Evolutionary conservation across 2,329 filamentous ascomycete species (phyloP).

Genomic region (Fusarium setosum): DNA sequence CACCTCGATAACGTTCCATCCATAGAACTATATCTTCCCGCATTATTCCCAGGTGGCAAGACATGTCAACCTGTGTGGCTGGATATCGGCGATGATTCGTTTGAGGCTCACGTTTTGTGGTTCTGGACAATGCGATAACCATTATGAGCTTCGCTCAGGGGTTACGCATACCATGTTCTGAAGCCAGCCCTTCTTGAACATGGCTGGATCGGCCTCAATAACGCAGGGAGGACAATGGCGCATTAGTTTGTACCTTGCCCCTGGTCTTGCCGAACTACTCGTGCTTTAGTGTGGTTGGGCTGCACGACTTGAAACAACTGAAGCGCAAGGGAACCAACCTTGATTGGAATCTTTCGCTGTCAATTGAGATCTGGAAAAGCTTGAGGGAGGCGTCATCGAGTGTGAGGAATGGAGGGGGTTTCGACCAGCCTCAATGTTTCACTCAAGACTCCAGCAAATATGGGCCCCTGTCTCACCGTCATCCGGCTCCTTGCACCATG

Average conservation of each 20-base stretch:
- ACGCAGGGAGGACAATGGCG: conserved; percentile 18
- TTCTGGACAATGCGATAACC: not conserved
- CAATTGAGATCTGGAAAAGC: conserved; percentile 1
- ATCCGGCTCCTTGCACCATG: not conserved
- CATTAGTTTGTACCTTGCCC: not conserved
- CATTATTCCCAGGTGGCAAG: conserved; percentile 29
- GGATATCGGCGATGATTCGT: conserved; percentile 1
- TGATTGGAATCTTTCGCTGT: conserved; percentile 5
- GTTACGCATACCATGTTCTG: conserved; percentile 4
- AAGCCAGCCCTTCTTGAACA: not conserved
- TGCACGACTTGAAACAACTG: conserved; percentile 7
- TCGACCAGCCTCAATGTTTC: conserved; percentile 30
- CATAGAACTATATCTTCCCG: not conserved
- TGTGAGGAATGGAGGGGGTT: conserved; percentile 33
- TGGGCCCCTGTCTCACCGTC: not conserved
- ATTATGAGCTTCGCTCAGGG: not conserved
- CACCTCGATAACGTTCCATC: not conserved
- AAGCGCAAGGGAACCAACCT: not conserved
- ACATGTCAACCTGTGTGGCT: conserved; percentile 22
- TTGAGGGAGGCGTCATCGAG: conserved; percentile 20
- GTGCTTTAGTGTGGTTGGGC: conserved; percentile 11
- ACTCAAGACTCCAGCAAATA: conserved; percentile 1
- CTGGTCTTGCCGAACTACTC: not conserved
- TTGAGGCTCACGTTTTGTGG: not conserved
- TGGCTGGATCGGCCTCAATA: conserved; percentile 1